Percentiles rank a stretch among this genome's conserved stretches.
Conservation (phyloP, 1,284 basidiomycete species). For the Cutaneotrichosporon daszewskae region DNA sequence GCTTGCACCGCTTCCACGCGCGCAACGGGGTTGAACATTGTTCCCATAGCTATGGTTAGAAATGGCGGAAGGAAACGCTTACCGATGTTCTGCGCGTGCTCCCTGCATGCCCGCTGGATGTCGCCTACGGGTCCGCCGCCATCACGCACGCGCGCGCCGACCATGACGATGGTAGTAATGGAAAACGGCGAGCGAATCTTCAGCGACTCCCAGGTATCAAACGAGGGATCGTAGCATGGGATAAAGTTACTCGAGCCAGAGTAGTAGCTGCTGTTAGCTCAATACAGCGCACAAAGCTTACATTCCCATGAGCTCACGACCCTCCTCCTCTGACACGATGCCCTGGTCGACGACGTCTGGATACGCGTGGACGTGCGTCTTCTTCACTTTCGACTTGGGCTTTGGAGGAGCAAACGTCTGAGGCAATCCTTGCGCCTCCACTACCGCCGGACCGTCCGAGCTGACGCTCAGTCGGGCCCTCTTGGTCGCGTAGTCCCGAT, state of each 20-base stretch:
- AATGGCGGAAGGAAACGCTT: too few relatives aligned
- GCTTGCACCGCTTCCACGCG: conserved; percentile 80
- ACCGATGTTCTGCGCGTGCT: conserved; percentile 71
- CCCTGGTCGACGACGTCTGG: conserved; percentile 50
- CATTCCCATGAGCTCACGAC: conserved; percentile 74
- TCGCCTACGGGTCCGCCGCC: conserved; percentile 57
- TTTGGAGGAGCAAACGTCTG: conserved; percentile 21
- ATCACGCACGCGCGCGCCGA: conserved; percentile 77
- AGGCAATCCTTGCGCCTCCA: conserved; percentile 36
- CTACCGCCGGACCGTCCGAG: conserved; percentile 16
- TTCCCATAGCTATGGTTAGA: too few relatives aligned
- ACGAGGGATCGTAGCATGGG: conserved; percentile 70
- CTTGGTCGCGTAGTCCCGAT: conserved; percentile 13
- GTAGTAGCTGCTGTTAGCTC: too few relatives aligned
- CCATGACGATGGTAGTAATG: conserved; percentile 75
- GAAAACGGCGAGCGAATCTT: conserved; percentile 45
- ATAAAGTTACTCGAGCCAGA: conserved; percentile 79
- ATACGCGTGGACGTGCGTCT: conserved; percentile 42
- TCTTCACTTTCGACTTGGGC: conserved; percentile 26
- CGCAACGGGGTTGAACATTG: conserved; percentile 74
- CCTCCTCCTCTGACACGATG: conserved; percentile 70
- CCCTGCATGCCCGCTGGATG: conserved; percentile 41
- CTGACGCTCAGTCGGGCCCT: conserved; percentile 21
- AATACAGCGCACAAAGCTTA: too few relatives aligned
- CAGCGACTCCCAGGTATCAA: conserved; percentile 67